Conservation (phyloP, 116 monocot species). For the Dioscorea cayenensis region DNA sequence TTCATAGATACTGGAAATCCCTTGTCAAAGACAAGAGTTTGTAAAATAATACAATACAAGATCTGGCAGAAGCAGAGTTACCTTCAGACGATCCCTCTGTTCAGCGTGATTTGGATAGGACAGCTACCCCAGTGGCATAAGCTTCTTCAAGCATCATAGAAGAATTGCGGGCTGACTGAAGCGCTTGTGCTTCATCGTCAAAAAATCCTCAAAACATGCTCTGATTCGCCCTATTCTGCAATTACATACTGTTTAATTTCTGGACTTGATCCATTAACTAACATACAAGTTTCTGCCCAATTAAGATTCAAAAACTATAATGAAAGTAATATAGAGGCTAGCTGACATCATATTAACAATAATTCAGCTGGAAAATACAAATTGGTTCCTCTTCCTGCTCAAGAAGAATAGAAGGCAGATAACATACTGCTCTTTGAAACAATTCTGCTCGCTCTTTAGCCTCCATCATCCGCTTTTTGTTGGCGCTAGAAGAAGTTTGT, state of each 20-base stretch:
- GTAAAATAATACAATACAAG: too few relatives aligned
- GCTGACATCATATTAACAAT: too few relatives aligned
- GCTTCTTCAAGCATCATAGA: constrained; percentile 85
- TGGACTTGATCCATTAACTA: too few relatives aligned
- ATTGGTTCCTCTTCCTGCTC: background rate
- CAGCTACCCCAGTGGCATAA: constrained; percentile 69
- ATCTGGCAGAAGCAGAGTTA: constrained; percentile 1
- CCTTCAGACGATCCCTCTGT: constrained; percentile 84
- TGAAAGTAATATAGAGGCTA: too few relatives aligned
- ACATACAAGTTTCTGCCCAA: too few relatives aligned
- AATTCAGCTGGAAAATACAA: background rate
- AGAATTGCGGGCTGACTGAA: constrained; percentile 81
- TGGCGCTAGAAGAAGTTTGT: constrained; percentile 45
- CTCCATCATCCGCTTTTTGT: constrained; percentile 52
- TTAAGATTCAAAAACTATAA: too few relatives aligned
- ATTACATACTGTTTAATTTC: too few relatives aligned
- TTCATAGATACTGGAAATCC: too few relatives aligned
- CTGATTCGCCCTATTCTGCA: constrained; percentile 71
- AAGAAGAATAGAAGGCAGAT: background rate
- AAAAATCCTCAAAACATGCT: constrained; percentile 85
- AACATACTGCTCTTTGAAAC: constrained; percentile 62
- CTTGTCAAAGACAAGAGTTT: too few relatives aligned
- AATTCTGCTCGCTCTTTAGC: constrained; percentile 74
- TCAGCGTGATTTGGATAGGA: constrained; percentile 85
- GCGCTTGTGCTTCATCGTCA: constrained; percentile 83